Conservation (phyloP, 768 basidiomycete genomes). For the Lactarius quietus region DNA sequence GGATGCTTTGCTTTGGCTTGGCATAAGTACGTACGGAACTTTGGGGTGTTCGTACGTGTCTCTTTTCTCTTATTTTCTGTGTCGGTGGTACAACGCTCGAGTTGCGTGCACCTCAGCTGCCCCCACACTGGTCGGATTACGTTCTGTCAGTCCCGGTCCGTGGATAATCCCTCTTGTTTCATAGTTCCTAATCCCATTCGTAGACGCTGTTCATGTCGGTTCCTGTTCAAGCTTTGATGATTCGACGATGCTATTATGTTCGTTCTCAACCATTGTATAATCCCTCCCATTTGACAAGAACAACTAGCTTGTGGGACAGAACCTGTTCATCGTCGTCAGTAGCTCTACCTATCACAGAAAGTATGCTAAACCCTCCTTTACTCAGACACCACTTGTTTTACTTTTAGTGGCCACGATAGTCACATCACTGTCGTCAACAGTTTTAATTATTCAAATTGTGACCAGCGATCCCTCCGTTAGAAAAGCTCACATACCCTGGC, state of each 20-base stretch:
- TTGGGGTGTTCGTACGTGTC: not conserved
- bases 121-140: not conserved
- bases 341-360: not conserved
- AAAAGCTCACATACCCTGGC: too few relatives aligned
- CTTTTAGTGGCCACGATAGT: not conserved
- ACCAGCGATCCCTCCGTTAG: too few relatives aligned
- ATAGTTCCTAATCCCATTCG: not conserved
- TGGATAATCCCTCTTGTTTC: not conserved
- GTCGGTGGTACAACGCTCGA: not conserved
- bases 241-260: not conserved
- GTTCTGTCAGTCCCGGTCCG: not conserved
- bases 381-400: not conserved
- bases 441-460: not conserved
- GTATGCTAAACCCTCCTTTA: not conserved
- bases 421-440: not conserved
- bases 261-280: not conserved
- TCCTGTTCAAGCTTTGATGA: constrained; percentile 1
- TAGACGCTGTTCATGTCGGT: not conserved
- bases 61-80: not conserved
- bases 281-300: not conserved
- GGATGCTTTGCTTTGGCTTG: not conserved
- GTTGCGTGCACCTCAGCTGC: not conserved
- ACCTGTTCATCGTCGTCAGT: not conserved
- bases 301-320: not conserved
- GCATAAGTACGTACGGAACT: not conserved